Percentiles rank a stretch among this genome's conserved stretches.
Evolutionary conservation across 495 filamentous ascomycete species (phyloP).

Genomic region (Hypoxylon cercidicola): DNA sequence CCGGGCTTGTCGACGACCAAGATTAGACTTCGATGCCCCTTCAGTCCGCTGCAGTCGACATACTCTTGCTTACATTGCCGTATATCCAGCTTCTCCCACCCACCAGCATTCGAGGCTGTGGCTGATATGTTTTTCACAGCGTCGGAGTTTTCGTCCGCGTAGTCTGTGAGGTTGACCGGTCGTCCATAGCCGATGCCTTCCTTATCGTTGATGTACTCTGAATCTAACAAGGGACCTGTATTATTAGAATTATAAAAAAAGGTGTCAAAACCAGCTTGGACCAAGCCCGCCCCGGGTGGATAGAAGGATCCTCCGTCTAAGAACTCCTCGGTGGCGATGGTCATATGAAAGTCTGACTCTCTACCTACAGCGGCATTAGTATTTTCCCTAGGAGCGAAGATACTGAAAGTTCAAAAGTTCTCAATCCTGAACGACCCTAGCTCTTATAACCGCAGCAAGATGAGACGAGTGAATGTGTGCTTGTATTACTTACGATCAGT

Average conservation of each 20-base stretch:
- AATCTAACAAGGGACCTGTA: neutral
- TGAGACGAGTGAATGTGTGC: slow-evolving; percentile 2
- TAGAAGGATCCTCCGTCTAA: slow-evolving; percentile 33
- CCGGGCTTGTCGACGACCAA: slow-evolving; percentile 26
- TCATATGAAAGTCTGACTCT: slow-evolving; percentile 53
- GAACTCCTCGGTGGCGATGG: slow-evolving; percentile 49
- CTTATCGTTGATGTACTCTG: neutral
- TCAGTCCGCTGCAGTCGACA: slow-evolving; percentile 23
- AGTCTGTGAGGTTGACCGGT: slow-evolving; percentile 18
- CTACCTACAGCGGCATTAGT: slow-evolving; percentile 26
- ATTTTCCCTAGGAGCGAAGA: slow-evolving; percentile 30
- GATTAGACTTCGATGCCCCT: slow-evolving; percentile 22
- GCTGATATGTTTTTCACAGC: slow-evolving; percentile 31
- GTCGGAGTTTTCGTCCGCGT: slow-evolving; percentile 33
- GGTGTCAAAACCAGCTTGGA: slow-evolving; percentile 19
- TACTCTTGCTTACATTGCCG: slow-evolving; percentile 27
- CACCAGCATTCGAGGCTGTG: neutral
- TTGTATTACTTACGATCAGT: slow-evolving; percentile 35
- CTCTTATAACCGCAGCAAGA: neutral
- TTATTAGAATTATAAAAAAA: neutral
- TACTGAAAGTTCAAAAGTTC: too few species aligned
- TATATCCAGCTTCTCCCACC: slow-evolving; percentile 25
- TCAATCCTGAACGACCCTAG: too few species aligned
- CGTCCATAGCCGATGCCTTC: neutral
- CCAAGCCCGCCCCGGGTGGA: slow-evolving; percentile 31